These are phyloP conservation scores for Viola odorata DNA, from an alignment of 345 rosid species.

Conservation along the genomic window DNA sequence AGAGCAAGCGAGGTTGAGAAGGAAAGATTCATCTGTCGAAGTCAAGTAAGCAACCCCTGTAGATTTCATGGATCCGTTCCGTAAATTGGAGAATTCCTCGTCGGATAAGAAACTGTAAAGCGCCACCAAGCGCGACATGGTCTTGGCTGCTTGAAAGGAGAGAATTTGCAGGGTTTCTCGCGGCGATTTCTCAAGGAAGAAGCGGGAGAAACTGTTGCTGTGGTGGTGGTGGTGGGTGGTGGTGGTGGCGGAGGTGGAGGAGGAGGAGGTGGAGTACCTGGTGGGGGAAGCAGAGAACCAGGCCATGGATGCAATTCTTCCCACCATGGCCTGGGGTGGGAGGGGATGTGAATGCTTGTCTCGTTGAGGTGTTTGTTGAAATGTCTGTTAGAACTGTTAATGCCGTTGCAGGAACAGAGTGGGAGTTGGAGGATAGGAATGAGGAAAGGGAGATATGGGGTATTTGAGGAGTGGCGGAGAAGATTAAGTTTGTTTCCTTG, in stretches of 20 bases:
- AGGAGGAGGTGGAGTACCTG: too few species aligned
- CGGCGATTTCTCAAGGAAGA: conserved; percentile 5
- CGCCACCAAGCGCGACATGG: conserved; percentile 39
- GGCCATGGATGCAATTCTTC: conserved; percentile 17
- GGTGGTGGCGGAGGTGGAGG: too few species aligned
- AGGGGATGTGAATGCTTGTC: too few species aligned
- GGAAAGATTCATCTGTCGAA: conserved; percentile 29
- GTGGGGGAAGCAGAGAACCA: conserved; percentile 16
- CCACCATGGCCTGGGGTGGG: conserved; percentile 13
- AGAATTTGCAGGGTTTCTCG: conserved; percentile 32
- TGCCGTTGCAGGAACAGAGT: conserved; percentile 1
- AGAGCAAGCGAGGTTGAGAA: conserved; percentile 31
- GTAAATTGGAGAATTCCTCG: conserved; percentile 27
- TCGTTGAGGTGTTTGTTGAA: not conserved
- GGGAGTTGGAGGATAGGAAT: conserved; percentile 1
- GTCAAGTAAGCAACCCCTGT: conserved; percentile 36
- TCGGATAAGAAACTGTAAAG: conserved; percentile 35
- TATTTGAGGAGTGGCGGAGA: not conserved
- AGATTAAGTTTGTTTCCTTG: not conserved
- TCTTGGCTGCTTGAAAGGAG: conserved; percentile 42
- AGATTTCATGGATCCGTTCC: conserved; percentile 24
- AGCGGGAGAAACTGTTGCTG: conserved; percentile 15
- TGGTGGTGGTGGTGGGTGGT: too few species aligned
- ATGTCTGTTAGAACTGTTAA: not conserved
- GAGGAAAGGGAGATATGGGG: not conserved